phyloP scores from a whole-genome alignment of 2,329 filamentous ascomycete species.

The Botryotinia globosa region DNA sequence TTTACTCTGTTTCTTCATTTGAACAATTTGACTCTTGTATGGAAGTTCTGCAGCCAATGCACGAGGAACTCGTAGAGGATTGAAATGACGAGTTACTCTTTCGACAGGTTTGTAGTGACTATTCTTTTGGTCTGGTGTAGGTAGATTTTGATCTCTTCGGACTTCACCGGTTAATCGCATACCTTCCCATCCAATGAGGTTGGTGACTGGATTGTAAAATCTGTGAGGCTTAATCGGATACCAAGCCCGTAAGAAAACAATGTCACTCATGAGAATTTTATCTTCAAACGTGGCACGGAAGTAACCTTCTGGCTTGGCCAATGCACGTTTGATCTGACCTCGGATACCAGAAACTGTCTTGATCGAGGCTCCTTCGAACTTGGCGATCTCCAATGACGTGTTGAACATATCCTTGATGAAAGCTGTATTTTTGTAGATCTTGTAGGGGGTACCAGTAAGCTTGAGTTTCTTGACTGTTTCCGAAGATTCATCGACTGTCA shows the following conservation, averaged over 20 bases:
- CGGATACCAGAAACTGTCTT: slow-evolving; percentile 94
- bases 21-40: slow-evolving; percentile 85
- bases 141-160: slow-evolving; percentile 69
- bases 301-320: slow-evolving; percentile 89
- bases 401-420: slow-evolving; percentile 99
- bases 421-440: slow-evolving; percentile 98
- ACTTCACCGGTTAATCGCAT: slow-evolving; percentile 96
- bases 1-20: slow-evolving; percentile 75
- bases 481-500: slow-evolving; percentile 90
- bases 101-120: slow-evolving; percentile 74
- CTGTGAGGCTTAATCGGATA: slow-evolving; percentile 92
- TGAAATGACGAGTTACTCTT: slow-evolving; percentile 71
- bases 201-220: slow-evolving; percentile 96
- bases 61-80: slow-evolving; percentile 68
- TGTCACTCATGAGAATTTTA: slow-evolving; percentile 95
- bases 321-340: slow-evolving; percentile 93
- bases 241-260: slow-evolving; percentile 95
- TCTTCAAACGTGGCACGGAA: slow-evolving; percentile 98
- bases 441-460: slow-evolving; percentile 87
- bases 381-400: slow-evolving; percentile 87
- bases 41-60: slow-evolving; percentile 80
- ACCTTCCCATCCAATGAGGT: slow-evolving; percentile 83
- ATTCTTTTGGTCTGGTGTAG: slow-evolving; percentile 79
- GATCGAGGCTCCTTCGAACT: slow-evolving; percentile 95
- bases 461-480: slow-evolving; percentile 99